Evolutionary conservation across 306 rosid genomes (phyloP), one percentile per base, ranked within the genome.

Genomic region (Lagenaria siceraria): DNA sequence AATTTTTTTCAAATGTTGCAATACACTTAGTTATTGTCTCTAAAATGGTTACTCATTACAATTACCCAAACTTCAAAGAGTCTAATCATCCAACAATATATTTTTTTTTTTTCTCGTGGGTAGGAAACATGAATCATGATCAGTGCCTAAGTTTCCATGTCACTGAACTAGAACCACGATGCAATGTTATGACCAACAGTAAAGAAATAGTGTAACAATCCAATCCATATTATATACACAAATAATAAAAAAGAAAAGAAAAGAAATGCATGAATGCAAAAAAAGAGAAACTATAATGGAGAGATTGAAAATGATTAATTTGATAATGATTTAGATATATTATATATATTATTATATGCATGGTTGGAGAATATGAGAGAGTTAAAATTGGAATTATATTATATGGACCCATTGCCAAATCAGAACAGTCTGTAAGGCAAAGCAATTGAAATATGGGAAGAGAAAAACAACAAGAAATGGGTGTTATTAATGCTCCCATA

Each of bases 391-490:
- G 9, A 60, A 18, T 51, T 17, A 36, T 2, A 18, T 51, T 17
- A 14, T 9, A 46, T 12, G 77, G 77, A 51, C 61, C 61, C 77
- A 73, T 27, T 51, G 77, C 77, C 77, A 73, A 27, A 73, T 31
- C 18, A 73, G 25, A 46, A 73, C 77, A 49, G 43, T 73, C 77
- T 73, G 77, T 64, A 29, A 19, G 13, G 13, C 69, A 31, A 31
- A 29, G 19, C 2, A 18, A 52, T 52, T 6, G 18, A 25, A 63
- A 63, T 33, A 40, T 3, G 9, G 21, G 21, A 42, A 7, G 6
- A 8, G 40, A 48, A 73, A 29, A 73, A 29, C 77, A 73, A 7
- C 29, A 73, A 73, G 27, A 73, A 51, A 73, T 73, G 77, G 59
- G 24, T 73, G 46, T 18, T 33, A 49, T 73, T 17, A 73, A 73